Percentiles rank a stretch among this genome's conserved stretches.
These are phyloP conservation scores for Linnemannia schmuckeri DNA, from an alignment of 192 early-diverging fungal species.

Conservation along the genomic window DNA sequence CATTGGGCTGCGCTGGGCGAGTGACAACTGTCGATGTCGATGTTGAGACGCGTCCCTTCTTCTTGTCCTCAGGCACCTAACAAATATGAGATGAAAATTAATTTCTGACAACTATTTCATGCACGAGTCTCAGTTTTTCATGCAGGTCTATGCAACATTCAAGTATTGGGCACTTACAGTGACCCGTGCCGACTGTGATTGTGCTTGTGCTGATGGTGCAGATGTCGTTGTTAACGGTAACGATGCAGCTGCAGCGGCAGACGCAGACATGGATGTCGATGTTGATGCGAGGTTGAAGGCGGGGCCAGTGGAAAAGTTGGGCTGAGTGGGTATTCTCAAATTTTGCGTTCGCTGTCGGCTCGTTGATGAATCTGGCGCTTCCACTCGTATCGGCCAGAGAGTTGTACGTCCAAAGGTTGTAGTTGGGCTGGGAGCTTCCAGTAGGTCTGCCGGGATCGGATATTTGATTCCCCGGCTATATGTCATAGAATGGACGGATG, in stretches of 20 bases:
- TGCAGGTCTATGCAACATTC: too few species aligned
- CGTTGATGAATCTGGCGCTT: background rate
- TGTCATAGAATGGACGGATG: background rate
- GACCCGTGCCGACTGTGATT: background rate
- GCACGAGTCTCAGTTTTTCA: too few species aligned
- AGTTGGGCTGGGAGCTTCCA: slow-evolving; percentile 2
- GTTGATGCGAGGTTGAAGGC: background rate
- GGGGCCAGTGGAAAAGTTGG: background rate
- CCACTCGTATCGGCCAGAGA: slow-evolving; percentile 5
- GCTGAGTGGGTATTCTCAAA: background rate
- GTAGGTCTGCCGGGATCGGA: background rate
- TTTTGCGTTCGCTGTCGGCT: background rate
- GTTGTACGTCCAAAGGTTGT: background rate
- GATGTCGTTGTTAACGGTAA: background rate
- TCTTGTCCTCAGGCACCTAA: background rate
- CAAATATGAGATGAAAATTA: background rate
- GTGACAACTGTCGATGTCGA: background rate
- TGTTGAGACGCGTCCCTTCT: background rate
- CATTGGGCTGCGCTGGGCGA: background rate
- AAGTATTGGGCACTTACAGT: background rate
- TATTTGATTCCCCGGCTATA: slow-evolving; percentile 30
- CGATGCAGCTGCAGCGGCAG: background rate
- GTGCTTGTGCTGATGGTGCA: background rate
- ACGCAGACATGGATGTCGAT: background rate
- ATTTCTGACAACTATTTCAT: background rate